Conservation (phyloP, 2,329 filamentous ascomycete genomes). For the Beauveria brongniartii region DNA sequence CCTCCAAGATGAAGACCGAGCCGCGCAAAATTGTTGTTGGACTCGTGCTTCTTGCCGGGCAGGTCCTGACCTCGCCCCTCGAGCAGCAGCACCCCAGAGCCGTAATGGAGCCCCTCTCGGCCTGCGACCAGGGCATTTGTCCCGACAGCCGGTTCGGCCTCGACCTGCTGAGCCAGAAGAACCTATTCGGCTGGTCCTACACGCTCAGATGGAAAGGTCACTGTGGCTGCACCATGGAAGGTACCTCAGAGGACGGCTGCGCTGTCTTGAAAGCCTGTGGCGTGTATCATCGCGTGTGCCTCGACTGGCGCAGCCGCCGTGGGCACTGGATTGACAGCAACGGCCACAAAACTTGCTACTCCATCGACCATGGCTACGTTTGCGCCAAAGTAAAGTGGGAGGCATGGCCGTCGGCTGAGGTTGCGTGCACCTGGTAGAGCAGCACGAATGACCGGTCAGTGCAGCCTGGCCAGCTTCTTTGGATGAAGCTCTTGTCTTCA, state of each 20-base stretch:
- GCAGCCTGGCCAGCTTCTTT: too few species aligned
- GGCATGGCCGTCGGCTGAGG: background rate
- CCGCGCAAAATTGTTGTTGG: background rate
- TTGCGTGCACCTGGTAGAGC: background rate
- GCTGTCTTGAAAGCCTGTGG: background rate
- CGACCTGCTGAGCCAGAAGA: background rate
- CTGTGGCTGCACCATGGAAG: background rate
- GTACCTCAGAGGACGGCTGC: background rate
- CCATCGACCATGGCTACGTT: background rate
- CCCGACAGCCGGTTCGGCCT: background rate
- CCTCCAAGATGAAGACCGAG: background rate
- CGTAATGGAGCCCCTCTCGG: background rate
- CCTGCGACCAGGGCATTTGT: background rate
- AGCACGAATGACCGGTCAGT: too few species aligned
- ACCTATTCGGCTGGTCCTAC: background rate
- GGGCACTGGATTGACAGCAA: background rate
- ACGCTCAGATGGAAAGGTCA: background rate
- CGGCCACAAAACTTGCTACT: background rate
- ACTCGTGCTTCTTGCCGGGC: background rate
- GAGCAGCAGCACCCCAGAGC: background rate
- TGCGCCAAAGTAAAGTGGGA: background rate
- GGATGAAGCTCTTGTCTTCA: too few species aligned
- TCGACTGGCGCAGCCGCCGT: background rate
- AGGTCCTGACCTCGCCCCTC: background rate
- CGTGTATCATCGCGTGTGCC: background rate